A percentile compares a stretch with the other conserved stretches of the same genome.
Evolutionary conservation across 805 yeast species (phyloP).

Genomic region (Kuraishia borneana): DNA sequence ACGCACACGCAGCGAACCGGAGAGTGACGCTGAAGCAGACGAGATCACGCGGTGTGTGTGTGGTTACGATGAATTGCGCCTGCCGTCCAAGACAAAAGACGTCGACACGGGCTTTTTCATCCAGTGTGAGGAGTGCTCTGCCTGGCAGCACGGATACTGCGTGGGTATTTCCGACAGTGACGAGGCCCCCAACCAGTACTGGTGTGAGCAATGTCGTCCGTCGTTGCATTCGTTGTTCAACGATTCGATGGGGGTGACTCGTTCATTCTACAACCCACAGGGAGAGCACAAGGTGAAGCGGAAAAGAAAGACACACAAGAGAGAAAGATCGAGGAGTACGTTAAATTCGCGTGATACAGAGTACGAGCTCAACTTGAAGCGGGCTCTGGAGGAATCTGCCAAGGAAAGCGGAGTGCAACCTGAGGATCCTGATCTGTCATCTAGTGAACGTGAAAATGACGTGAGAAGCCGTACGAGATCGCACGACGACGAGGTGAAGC

Average conservation of each 20-base stretch:
- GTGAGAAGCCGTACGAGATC: slow-evolving; percentile 12
- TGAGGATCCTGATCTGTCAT: slow-evolving; percentile 21
- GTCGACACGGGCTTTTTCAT: slow-evolving; percentile 52
- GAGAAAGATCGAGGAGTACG: slow-evolving; percentile 10
- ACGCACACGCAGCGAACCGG: no score
- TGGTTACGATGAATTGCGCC: slow-evolving; percentile 33
- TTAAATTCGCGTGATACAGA: slow-evolving; percentile 17
- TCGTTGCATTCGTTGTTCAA: slow-evolving; percentile 54
- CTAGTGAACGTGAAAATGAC: slow-evolving; percentile 19
- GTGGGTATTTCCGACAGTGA: slow-evolving; percentile 72
- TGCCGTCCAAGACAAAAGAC: slow-evolving; percentile 22
- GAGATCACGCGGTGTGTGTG: slow-evolving; percentile 44
- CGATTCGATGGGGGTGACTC: slow-evolving; percentile 34
- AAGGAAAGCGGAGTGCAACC: slow-evolving; percentile 32
- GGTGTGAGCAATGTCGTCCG: slow-evolving; percentile 90
- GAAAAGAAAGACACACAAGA: slow-evolving; percentile 13
- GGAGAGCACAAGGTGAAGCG: slow-evolving; percentile 13
- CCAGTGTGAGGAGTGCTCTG: slow-evolving; percentile 84
- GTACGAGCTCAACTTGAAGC: slow-evolving; percentile 22
- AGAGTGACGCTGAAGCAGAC: no score
- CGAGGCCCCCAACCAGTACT: slow-evolving; percentile 84
- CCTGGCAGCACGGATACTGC: slow-evolving; percentile 97
- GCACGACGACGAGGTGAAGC: slow-evolving; percentile 3
- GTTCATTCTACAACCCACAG: slow-evolving; percentile 37
- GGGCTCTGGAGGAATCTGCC: slow-evolving; percentile 48